Base-by-base conservation (phyloP, 2,329 filamentous ascomycete genomes). In the Hymenoscyphus fraxineus region DNA sequence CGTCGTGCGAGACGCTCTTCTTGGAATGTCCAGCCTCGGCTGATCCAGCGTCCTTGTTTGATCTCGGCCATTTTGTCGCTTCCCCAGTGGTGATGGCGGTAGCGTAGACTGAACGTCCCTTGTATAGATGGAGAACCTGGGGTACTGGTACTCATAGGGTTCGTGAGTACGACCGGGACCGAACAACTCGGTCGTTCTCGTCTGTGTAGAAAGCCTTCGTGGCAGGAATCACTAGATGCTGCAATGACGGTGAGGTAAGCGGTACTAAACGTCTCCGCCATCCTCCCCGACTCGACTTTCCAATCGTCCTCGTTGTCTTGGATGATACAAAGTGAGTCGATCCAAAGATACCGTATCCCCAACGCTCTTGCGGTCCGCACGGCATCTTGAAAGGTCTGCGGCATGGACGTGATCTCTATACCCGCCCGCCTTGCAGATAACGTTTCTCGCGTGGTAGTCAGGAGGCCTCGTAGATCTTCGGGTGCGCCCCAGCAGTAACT, bases 301-400 rank as follows among this genome's bases (percentile, higher is more conserved):
- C 72, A 74, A 58, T 76, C 74, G 60, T 71, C 61, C 47, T 70
- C 59, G 27, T 71, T 67, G 54, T 74, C 71, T 59, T 77, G 74
- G 41, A 74, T 68, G 22, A 77, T 75, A 58, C 75, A 77, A 0
- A 77, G 64, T 16, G 70, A 69, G 62, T 77, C 75, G 38, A 76
- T 73, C 75, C 75, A 77, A 13, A 77, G 61, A 65, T 76, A 76
- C 2, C 66, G 51, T 13, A 76, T 58, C 0, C 63, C 67, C 22
- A 77, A 68, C 40, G 59, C 63, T 40, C 71, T 64, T 3, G 73
- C 69, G 5, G 56, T 35, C 12, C 16, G 40, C 2, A 64, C 58
- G 1, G 62, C 62, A 22, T 64, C 62, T 38, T 16, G 74, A 63
- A 10, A 60, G 22, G 55, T 69, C 56, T 65, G 66, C 1, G 71